phyloP scores from a whole-genome alignment of 2,329 filamentous ascomycete genomes.

The Escovopsis sp. region DNA sequence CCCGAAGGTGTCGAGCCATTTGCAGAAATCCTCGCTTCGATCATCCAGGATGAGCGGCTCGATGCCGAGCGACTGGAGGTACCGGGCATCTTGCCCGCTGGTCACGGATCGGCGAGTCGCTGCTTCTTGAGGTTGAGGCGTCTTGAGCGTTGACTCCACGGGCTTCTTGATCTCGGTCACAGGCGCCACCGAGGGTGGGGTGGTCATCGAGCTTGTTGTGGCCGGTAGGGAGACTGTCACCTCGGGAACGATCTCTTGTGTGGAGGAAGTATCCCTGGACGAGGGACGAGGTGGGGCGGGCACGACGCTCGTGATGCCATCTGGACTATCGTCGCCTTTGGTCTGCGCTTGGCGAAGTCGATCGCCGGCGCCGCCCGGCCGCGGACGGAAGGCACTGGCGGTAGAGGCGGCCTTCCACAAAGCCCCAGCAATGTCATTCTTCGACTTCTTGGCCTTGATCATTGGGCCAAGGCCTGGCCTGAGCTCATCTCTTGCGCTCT shows the following conservation, averaged over 20 bases:
- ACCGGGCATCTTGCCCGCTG: conserved; percentile 62
- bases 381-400: conserved; percentile 58
- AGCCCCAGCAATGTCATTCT: conserved; percentile 55
- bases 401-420: conserved; percentile 58
- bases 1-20: conserved; percentile 71
- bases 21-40: conserved; percentile 64
- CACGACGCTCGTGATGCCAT: conserved; percentile 81
- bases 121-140: conserved; percentile 16
- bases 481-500: conserved; percentile 16
- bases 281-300: conserved; percentile 50
- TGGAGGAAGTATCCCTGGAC: conserved; percentile 17
- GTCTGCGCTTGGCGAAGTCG: conserved; percentile 50
- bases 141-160: conserved; percentile 14
- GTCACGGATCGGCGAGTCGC: conserved; percentile 44
- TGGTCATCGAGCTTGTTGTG: conserved; percentile 23
- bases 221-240: conserved; percentile 30
- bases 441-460: conserved; percentile 67
- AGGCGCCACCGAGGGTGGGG: conserved; percentile 19
- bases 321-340: conserved; percentile 51
- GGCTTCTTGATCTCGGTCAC: conserved; percentile 14
- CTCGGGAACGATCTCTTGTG: conserved; percentile 31
- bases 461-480: conserved; percentile 78
- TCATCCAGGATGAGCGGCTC: conserved; percentile 63
- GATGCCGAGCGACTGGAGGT: conserved; percentile 62
- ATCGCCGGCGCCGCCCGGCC: conserved; percentile 74